Base-by-base conservation (phyloP, 2,329 filamentous ascomycete species). In the Colletotrichum sp. region DNA sequence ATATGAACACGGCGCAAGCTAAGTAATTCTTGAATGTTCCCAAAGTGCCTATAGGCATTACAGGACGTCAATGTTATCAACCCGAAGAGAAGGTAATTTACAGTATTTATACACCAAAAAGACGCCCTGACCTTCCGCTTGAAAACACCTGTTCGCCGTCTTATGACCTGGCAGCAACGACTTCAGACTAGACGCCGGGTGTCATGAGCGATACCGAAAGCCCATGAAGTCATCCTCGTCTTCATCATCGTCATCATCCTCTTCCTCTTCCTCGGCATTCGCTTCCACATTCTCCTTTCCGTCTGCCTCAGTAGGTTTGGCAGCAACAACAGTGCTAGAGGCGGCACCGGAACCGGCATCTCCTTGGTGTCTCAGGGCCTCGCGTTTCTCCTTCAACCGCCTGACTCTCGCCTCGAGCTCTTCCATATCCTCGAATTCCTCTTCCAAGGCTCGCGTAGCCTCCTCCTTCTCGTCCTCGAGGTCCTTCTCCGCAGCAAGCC, bases 401-500 rank as follows among this genome's bases (percentile, higher is more conserved):
- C 89, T 88, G 15, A 96, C 93, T 8, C 94, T 90, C 68, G 91
- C 91, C 83, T 96, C 95, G 62, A 96, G 88, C 81, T 93, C 91
- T 81, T 94, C 93, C 95, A 96, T 96, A 82, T 96, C 93, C 74
- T 95, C 94, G 79, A 96, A 94, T 83, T 96, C 95, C 55, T 93
- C 91, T 83, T 95, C 93, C 72, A 96, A 85, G 34, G 93, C 92
- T 27, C 93, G 89, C 57, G 90, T 91, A 2, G 95, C 95, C 80
- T 97, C 95, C 82, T 97, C 95, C 72, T 91, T 91, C 82, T 96
- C 94, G 52, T 93, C 93, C 72, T 90, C 90, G 2, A 92, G 82
- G 79, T 91, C 86, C 5, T 86, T 82, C 32, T 94, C 92, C 2
- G 86, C 86, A 57, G 90, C 88, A 2, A 88, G 88, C 70, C 92